Evolutionary conservation across 1,284 basidiomycete species (phyloP).

Genomic region (Kwoniella shivajii): DNA sequence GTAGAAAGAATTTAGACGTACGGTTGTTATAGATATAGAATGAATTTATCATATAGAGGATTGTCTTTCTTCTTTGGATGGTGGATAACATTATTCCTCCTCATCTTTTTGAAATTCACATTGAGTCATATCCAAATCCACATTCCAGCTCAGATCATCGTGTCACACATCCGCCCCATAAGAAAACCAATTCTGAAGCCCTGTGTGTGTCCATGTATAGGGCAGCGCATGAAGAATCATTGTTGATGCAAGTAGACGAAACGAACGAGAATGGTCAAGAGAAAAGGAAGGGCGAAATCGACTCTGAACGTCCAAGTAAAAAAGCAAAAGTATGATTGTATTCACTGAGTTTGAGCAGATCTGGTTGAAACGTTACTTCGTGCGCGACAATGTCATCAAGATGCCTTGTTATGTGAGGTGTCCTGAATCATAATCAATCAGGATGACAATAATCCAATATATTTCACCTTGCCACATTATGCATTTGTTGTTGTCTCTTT

Average conservation of each 20-base stretch:
- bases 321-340: slow-evolving; percentile 2
- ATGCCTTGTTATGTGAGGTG: too few relatives aligned
- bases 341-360: neutral
- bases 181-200: slow-evolving; percentile 3
- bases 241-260: slow-evolving; percentile 12
- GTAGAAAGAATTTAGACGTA: neutral
- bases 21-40: neutral
- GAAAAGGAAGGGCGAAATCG: slow-evolving; percentile 8
- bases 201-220: slow-evolving; percentile 2
- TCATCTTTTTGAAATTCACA: too few relatives aligned
- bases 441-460: too few relatives aligned
- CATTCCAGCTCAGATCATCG: too few relatives aligned
- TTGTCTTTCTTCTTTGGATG: neutral
- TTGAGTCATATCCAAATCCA: too few relatives aligned
- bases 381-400: too few relatives aligned
- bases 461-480: too few relatives aligned
- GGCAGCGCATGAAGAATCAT: slow-evolving; percentile 5
- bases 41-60: neutral
- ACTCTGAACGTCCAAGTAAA: neutral
- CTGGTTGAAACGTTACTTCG: too few relatives aligned
- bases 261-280: neutral
- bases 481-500: too few relatives aligned
- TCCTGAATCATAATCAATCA: too few relatives aligned
- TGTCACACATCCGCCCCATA: too few relatives aligned
- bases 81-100: too few relatives aligned